A percentile compares a stretch with the other conserved stretches of the same genome.
Conservation (phyloP, 495 filamentous ascomycete species). For the Daldinia caldariorum region DNA sequence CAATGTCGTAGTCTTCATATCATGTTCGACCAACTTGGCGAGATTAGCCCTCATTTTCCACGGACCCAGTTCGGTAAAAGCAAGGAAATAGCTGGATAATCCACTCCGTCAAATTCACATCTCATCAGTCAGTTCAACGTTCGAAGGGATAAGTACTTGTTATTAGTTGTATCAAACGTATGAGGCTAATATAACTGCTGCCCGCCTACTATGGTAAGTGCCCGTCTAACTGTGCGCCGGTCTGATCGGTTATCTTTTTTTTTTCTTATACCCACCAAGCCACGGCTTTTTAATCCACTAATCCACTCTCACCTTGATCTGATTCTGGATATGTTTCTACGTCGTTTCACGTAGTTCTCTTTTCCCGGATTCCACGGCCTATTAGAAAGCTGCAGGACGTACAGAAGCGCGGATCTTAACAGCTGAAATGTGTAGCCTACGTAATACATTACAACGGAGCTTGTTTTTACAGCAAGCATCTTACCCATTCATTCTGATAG, state of each 20-base stretch:
- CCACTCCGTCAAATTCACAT: slow-evolving; percentile 10
- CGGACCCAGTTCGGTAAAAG: slow-evolving; percentile 35
- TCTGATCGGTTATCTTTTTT: slow-evolving; percentile 7
- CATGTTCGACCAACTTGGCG: slow-evolving; percentile 28
- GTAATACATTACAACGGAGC: slow-evolving; percentile 20
- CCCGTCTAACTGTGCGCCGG: neutral
- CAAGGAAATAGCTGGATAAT: slow-evolving; percentile 39
- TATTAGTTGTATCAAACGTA: slow-evolving; percentile 9
- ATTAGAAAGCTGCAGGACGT: neutral
- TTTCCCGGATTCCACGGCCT: slow-evolving; percentile 10
- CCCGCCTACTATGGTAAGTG: neutral
- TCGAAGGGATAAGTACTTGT: slow-evolving; percentile 16
- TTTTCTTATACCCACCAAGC: slow-evolving; percentile 6
- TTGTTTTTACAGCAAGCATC: slow-evolving; percentile 8
- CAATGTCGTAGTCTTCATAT: slow-evolving; percentile 41
- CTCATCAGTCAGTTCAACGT: slow-evolving; percentile 14
- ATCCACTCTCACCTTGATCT: slow-evolving; percentile 34
- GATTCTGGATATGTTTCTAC: slow-evolving; percentile 42
- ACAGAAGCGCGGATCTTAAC: slow-evolving; percentile 34
- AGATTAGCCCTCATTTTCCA: slow-evolving; percentile 43
- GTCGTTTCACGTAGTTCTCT: slow-evolving; percentile 39
- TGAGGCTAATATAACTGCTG: slow-evolving; percentile 13
- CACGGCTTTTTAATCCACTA: neutral
- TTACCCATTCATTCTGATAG: neutral
- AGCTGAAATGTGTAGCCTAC: slow-evolving; percentile 15